Conservation (phyloP, 768 basidiomycete species). For the Termitomyces bulborhizus region DNA sequence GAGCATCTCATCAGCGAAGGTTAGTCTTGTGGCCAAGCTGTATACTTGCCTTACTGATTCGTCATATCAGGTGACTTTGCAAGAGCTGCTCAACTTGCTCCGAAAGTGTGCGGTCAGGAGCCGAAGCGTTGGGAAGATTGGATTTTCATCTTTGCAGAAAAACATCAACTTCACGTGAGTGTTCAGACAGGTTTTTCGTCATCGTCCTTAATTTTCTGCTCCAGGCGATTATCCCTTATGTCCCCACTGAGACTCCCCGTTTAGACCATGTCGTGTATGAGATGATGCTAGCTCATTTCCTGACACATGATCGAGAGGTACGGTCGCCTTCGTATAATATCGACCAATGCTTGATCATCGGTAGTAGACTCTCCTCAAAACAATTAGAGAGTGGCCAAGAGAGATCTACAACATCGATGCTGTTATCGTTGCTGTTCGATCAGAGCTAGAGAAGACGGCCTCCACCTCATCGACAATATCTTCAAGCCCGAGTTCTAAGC, state of each 20-base stretch:
- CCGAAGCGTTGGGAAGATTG: conserved; percentile 89
- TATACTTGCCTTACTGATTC: not conserved
- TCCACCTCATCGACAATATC: conserved; percentile 42
- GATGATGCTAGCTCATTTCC: conserved; percentile 86
- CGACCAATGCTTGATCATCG: not conserved
- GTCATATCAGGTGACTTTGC: conserved; percentile 40
- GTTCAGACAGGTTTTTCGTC: not conserved
- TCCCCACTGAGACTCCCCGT: conserved; percentile 79
- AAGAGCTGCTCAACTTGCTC: conserved; percentile 77
- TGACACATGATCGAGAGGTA: conserved; percentile 74
- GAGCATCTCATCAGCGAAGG: conserved; percentile 81
- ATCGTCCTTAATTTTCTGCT: not conserved
- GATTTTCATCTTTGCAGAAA: conserved; percentile 87
- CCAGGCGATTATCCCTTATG: conserved; percentile 82
- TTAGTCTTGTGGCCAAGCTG: conserved; percentile 21
- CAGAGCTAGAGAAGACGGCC: conserved; percentile 63
- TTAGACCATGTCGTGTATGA: conserved; percentile 87
- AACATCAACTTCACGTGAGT: conserved; percentile 66
- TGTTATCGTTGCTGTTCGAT: conserved; percentile 84
- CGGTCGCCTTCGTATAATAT: not conserved
- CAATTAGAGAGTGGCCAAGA: conserved; percentile 84
- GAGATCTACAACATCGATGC: conserved; percentile 86
- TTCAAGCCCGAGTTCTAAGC: conserved; percentile 38
- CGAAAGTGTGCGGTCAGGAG: conserved; percentile 81
- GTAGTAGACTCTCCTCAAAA: conserved; percentile 62